phyloP scores from a whole-genome alignment of 805 yeast species.

The Metschnikowia koreensis region DNA sequence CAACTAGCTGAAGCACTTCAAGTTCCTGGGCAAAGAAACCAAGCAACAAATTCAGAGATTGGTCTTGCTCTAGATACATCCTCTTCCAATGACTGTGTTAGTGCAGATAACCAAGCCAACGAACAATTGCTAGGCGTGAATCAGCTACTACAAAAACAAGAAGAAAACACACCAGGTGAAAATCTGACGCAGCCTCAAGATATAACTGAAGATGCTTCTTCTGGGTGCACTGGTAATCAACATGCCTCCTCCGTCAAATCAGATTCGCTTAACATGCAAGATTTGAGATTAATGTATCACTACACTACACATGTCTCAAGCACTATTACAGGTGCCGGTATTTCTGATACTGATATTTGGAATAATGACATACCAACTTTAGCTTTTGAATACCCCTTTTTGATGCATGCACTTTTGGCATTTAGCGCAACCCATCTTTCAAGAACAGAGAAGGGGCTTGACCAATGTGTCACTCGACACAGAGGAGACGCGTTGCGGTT shows the following conservation, averaged over 20 bases:
- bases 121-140: slow-evolving; percentile 3
- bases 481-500: slow-evolving; percentile 82
- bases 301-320: slow-evolving; percentile 81
- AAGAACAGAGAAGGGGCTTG: slow-evolving; percentile 70
- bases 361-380: slow-evolving; percentile 80
- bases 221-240: background rate
- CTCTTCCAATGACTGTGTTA: background rate
- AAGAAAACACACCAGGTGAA: background rate
- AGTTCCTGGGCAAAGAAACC: background rate
- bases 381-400: slow-evolving; percentile 83
- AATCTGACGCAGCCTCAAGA: background rate
- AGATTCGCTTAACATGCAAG: slow-evolving; percentile 58
- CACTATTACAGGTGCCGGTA: slow-evolving; percentile 88
- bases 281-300: slow-evolving; percentile 80
- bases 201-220: background rate
- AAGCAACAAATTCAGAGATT: background rate
- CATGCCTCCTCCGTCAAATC: background rate
- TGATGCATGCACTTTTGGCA: slow-evolving; percentile 89
- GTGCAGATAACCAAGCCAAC: background rate
- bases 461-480: slow-evolving; percentile 80
- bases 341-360: slow-evolving; percentile 85
- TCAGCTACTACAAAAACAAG: background rate
- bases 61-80: background rate
- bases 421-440: slow-evolving; percentile 91
- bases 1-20: background rate